A percentile compares a stretch with the other conserved stretches of the same genome.
phyloP scores from a whole-genome alignment of 2,329 filamentous ascomycete species.

The Aschersonia sp. region DNA sequence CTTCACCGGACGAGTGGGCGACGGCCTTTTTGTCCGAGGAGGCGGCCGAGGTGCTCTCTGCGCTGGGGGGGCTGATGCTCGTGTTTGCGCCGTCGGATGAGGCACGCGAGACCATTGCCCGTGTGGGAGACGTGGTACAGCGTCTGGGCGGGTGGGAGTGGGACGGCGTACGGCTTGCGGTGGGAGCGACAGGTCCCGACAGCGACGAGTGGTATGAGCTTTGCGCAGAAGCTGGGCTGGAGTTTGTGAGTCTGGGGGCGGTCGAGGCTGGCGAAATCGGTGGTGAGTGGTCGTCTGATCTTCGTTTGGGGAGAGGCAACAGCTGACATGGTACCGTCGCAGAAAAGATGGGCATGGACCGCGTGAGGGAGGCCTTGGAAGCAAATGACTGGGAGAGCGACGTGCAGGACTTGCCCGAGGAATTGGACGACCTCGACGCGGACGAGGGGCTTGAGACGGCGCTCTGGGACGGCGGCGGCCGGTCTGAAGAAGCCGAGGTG shows the following conservation, averaged over 20 bases:
- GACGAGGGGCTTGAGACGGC: conserved; percentile 33
- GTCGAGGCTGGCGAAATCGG: conserved; percentile 37
- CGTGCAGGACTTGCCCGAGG: conserved; percentile 9
- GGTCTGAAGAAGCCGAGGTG: conserved; percentile 21
- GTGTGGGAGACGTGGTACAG: conserved; percentile 39
- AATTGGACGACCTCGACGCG: conserved; percentile 25
- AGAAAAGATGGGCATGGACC: conserved; percentile 45
- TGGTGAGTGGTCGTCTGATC: neutral
- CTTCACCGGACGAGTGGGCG: conserved; percentile 37
- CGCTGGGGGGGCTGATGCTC: conserved; percentile 43
- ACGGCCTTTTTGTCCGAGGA: conserved; percentile 43
- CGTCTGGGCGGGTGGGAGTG: conserved; percentile 45
- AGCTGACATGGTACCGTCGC: neutral
- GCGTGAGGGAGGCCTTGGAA: conserved; percentile 47
- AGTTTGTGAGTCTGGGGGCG: conserved; percentile 43
- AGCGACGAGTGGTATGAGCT: conserved; percentile 46
- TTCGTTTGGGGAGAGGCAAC: neutral
- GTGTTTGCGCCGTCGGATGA: conserved; percentile 16
- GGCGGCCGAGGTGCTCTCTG: conserved; percentile 45
- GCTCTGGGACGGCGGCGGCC: conserved; percentile 16
- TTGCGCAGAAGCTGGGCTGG: conserved; percentile 41
- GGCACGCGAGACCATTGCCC: conserved; percentile 27
- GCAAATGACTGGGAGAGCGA: conserved; percentile 47
- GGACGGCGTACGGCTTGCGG: conserved; percentile 48
- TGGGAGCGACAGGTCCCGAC: conserved; percentile 17